Evolutionary conservation across 345 rosid genomes (phyloP).

Genomic region (Mallotus nudiflorus): DNA sequence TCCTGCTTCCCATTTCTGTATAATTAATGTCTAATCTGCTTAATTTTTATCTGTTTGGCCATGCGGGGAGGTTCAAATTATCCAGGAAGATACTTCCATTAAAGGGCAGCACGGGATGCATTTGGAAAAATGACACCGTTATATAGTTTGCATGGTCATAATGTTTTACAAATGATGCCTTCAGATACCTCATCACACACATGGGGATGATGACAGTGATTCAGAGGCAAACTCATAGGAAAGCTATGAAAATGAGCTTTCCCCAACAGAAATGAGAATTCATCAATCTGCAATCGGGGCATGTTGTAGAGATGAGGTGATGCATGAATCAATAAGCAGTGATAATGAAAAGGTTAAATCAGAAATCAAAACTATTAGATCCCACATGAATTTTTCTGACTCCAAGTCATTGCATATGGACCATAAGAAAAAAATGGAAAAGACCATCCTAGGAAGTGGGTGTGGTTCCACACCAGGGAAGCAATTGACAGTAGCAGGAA

Average conservation of each 20-base stretch:
- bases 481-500: no score
- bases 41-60: constrained; percentile 44
- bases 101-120: constrained; percentile 75
- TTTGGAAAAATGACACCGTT: constrained; percentile 58
- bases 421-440: constrained; percentile 28
- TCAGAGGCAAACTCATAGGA: constrained; percentile 66
- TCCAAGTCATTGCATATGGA: constrained; percentile 31
- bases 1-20: not conserved
- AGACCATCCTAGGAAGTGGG: constrained; percentile 28
- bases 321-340: constrained; percentile 65
- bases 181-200: constrained; percentile 39
- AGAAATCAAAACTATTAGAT: constrained; percentile 35
- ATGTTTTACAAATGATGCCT: constrained; percentile 24
- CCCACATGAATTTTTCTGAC: constrained; percentile 27
- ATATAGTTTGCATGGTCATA: constrained; percentile 34
- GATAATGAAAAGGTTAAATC: constrained; percentile 54
- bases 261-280: constrained; percentile 57
- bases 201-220: constrained; percentile 43
- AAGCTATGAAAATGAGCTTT: constrained; percentile 82
- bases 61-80: constrained; percentile 83
- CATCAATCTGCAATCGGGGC: constrained; percentile 62
- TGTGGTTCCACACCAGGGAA: constrained; percentile 31
- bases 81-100: constrained; percentile 80
- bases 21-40: constrained; percentile 21
- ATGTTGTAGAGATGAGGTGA: constrained; percentile 32